phyloP scores from a whole-genome alignment of 306 rosid species.

The Vachellia pachyceras region DNA sequence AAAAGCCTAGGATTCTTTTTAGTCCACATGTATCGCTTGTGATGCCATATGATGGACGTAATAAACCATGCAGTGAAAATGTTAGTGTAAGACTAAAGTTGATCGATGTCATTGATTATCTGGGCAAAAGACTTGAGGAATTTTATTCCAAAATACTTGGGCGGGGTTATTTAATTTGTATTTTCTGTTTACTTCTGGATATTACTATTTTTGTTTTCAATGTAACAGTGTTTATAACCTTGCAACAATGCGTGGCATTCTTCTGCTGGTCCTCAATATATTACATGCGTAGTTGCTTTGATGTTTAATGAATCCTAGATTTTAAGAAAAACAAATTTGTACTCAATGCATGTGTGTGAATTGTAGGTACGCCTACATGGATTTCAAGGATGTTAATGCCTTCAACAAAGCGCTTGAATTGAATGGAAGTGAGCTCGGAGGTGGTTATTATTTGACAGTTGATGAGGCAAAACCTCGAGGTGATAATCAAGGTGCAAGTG shows the following conservation, averaged over 20 bases:
- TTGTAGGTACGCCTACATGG: conserved; percentile 77
- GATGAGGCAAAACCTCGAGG: conserved; percentile 84
- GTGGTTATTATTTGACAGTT: conserved; percentile 50
- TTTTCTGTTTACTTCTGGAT: background rate
- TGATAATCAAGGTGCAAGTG: conserved; percentile 45
- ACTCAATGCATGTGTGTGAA: background rate
- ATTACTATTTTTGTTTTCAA: background rate
- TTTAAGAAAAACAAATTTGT: background rate
- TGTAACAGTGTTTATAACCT: background rate
- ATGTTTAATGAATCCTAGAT: background rate
- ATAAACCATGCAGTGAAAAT: background rate
- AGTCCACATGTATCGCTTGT: background rate
- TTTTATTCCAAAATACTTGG: background rate
- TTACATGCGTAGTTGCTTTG: too few species aligned
- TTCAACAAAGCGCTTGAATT: conserved; percentile 65
- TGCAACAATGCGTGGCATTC: background rate
- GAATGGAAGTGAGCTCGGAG: conserved; percentile 57
- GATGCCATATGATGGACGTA: background rate
- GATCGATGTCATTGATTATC: too few species aligned
- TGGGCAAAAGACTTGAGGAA: background rate
- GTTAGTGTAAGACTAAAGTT: background rate
- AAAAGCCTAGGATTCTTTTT: background rate
- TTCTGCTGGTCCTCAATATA: background rate
- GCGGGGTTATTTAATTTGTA: background rate
- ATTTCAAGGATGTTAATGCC: conserved; percentile 53